These are phyloP conservation scores for Achlya hypogyna DNA, from an alignment of 352 stramenopile genomes.

Conservation along the genomic window DNA sequence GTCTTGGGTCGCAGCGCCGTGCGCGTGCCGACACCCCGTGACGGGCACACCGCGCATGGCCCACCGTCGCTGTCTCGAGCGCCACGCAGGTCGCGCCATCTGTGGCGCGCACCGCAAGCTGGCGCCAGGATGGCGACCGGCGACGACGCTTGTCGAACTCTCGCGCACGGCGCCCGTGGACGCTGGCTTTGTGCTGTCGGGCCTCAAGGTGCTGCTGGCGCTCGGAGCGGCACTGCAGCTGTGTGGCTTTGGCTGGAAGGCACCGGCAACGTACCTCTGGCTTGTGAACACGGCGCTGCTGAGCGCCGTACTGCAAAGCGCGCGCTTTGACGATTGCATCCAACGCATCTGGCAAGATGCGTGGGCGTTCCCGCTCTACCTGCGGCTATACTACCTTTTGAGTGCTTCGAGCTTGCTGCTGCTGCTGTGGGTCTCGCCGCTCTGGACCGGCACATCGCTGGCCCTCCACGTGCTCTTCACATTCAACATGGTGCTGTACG, in stretches of 20 bases:
- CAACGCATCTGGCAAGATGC: conserved; percentile 28
- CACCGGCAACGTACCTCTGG: conserved; percentile 31
- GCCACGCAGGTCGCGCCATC: neutral
- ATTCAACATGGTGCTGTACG: conserved; percentile 29
- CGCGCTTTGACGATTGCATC: conserved; percentile 31
- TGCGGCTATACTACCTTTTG: conserved; percentile 36
- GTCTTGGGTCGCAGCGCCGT: conserved; percentile 36
- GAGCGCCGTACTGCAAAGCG: conserved; percentile 39
- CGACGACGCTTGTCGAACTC: neutral
- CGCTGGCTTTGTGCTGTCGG: neutral
- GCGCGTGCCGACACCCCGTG: conserved; percentile 28
- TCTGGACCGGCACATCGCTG: conserved; percentile 17
- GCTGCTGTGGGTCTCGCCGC: conserved; percentile 30
- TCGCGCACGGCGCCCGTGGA: neutral
- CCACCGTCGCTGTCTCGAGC: conserved; percentile 5
- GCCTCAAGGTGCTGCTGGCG: neutral
- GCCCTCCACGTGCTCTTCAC: conserved; percentile 20
- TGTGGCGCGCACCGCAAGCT: neutral
- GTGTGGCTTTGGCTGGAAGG: conserved; percentile 27
- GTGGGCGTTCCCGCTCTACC: conserved; percentile 30
- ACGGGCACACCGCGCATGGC: conserved; percentile 20
- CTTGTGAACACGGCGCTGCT: conserved; percentile 28
- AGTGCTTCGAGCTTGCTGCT: conserved; percentile 34
- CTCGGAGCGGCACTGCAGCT: neutral
- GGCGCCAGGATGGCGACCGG: neutral